Evolutionary conservation across 441 rosid genomes (phyloP), one percentile per base, ranked within the genome.

Genomic region (Euphorbia schlechtendalii): DNA sequence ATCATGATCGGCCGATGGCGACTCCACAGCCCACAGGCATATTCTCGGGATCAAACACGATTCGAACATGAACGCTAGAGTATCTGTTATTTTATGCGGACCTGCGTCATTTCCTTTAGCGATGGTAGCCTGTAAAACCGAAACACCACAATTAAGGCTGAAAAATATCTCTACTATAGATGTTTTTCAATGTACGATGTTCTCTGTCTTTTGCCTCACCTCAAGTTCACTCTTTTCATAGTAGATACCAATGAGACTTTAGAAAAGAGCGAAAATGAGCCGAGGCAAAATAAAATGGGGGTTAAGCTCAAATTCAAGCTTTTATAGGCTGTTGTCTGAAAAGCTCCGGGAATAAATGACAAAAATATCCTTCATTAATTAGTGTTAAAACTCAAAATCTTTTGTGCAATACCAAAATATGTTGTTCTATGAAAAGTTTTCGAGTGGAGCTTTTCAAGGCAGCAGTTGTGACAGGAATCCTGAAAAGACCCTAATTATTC

Each of bases 51-150:
- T 84, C 69, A 93, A 82, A 69, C 85, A 86, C 15, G 98, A 88
- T 73, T 93, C 97, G 10, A 93, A 88, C 98, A 93, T 93, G 82
- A 93, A 93, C 17, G 96, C 96, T 96, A 93, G 83, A 34, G 99
- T 90, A 54, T 85, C 79, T 0, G 81, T 80, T 64, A 93, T 82
- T 76, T 74, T 87, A 22, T 70, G 68, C 0, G 97, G 96, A 43
- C 80, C 85, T 59, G 82, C 83, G 61, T 90, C 82, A 22, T 83
- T 82, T 67, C 84, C 95, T 0, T 58, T 71, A 32, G 82, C 80
- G 49, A 90, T 68, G 10, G 96, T 88, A 20, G 90, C 90, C 93
- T 90, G 81, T 13, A 27, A 64, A n/a, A n/a, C n/a, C n/a, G n/a
- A n/a, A n/a, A n/a, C n/a, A n/a, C n/a, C n/a, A n/a, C n/a, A n/a